Evolutionary conservation across 768 basidiomycete genomes (phyloP).

Genomic region (Termitomyces sp.): DNA sequence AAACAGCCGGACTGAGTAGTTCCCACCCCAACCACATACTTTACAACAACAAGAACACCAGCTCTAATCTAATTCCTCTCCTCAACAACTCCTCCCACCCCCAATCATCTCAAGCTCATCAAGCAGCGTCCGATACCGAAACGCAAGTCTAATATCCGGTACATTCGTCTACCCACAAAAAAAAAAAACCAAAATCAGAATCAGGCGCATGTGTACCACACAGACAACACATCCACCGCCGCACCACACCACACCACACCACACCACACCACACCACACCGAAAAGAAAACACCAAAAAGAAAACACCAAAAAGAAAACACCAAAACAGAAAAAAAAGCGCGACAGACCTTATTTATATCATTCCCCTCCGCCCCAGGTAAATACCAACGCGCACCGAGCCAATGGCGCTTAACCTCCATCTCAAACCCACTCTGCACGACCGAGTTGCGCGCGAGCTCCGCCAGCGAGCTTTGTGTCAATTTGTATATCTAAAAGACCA

Average conservation of each 20-base stretch:
- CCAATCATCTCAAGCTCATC: constrained; percentile 78
- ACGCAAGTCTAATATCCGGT: constrained; percentile 85
- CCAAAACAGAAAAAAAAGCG: too few relatives aligned
- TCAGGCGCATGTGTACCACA: too few relatives aligned
- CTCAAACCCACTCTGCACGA: constrained; percentile 95
- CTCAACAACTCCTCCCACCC: constrained; percentile 15
- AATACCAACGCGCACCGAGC: constrained; percentile 91
- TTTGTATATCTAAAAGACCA: constrained; percentile 76
- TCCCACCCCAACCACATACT: too few relatives aligned
- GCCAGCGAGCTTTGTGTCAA: constrained; percentile 91
- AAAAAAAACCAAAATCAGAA: too few relatives aligned
- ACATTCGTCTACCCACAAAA: constrained; percentile 78
- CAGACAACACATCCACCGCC: too few relatives aligned
- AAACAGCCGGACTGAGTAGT: too few relatives aligned
- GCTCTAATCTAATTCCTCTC: too few relatives aligned
- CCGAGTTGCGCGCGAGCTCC: constrained; percentile 97
- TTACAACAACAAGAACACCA: too few relatives aligned
- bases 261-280: too few relatives aligned
- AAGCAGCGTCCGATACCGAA: constrained; percentile 82
- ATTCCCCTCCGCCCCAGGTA: constrained; percentile 90
- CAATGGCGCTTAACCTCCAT: constrained; percentile 97
- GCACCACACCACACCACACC: too few relatives aligned
- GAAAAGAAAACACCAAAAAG: too few relatives aligned
- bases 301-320: too few relatives aligned
- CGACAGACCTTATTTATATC: constrained; percentile 84